Base-by-base conservation (phyloP, 768 basidiomycete genomes). In the Boletus reticuloceps region DNA sequence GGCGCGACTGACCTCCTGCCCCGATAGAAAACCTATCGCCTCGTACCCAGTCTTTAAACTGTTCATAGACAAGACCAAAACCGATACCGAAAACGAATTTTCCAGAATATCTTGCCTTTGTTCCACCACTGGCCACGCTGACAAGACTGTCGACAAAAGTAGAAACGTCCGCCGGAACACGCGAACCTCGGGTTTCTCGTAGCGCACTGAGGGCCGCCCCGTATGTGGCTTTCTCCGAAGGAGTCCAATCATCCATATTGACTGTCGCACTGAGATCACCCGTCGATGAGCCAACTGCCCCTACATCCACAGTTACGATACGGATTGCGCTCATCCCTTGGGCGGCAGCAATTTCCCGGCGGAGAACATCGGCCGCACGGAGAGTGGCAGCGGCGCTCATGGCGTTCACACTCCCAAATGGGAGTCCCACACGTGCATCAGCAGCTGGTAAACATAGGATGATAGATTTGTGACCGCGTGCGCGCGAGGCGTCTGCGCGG, bases 351-450 rank as follows among this genome's bases (percentile, higher is more conserved):
- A 87, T 82, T 73, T 93, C 91, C 20, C 89, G 75, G 17, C 89
- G 81, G 29, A 93, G 80, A 22, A 92, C 81, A 56, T 91, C 88
- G 13, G 82, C 76, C 0, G 78, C 91, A 42, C 86, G 84, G 20
- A 88, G 74, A 16, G 86, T 91, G 47, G 84, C 82, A 5, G 84
- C 85, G 31, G 87, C 84, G 58, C 82, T 84, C 88, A 94, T 92
- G 12, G 89, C 82, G 54, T 83, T 83, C 40, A 86, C 82, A 19
- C 71, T 64, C 20, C 73, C 67, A 59, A 81, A 91, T 7, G 90
- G 88, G n/a, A 91, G 73, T 12, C 90, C 90, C 39, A 89, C 83
- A 50, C 83, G 83, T 40, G 83, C 80, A 62, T 88, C 84, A 41
- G 82, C 81, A 17, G 86, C 85, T 0, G 91, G 89, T 10, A 92